Base-by-base conservation (phyloP, 2,329 filamentous ascomycete genomes). In the Lasiodiplodia sp. region DNA sequence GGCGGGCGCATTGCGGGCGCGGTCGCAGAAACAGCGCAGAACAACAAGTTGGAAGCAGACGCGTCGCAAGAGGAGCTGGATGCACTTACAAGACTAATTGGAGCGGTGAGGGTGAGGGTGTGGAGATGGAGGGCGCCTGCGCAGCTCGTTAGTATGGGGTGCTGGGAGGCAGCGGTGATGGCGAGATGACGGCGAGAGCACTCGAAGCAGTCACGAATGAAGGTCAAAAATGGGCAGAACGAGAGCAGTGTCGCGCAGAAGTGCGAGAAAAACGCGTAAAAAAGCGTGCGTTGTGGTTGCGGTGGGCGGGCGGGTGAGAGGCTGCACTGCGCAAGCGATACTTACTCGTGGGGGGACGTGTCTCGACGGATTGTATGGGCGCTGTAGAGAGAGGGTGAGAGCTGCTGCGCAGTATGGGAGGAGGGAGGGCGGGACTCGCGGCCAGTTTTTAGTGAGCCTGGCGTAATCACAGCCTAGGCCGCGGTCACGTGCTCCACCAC, bases 121-220 rank as follows among this genome's bases (percentile, higher is more conserved):
- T 53, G 16, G 66, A 62, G 66, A 62, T 57, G 47, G 28, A 34
- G 25, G 28, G 51, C 47, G n/a, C 16, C 63, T 66, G 63, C 12
- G 63, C 37, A n/a, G 21, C 34, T 51, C 51, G 63, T 66, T 18
- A 66, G 51, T 51, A 63, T 18, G 51, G 49, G 18, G 63, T 34
- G 63, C 37, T 55, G 63, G 38, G 18, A 12, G 63, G 34, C 52
- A 40, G 56, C 49, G 47, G 31, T 23, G 66, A 68, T 62, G 62
- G 68, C 44, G 51, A 67, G 47, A 38, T 68, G 40, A 51, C 69
- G 56, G 60, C 40, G 28, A 28, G 28, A 38, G 53, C 52, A 16
- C 70, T 69, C 70, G 71, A 68, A 69, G 70, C 68, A 79, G 78
- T 76, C 71, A 77, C 76, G 70, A 72, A 72, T 72, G 72, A 67